phyloP scores from a whole-genome alignment of 2,329 filamentous ascomycete species.

The Chaetomiaceae sp. region DNA sequence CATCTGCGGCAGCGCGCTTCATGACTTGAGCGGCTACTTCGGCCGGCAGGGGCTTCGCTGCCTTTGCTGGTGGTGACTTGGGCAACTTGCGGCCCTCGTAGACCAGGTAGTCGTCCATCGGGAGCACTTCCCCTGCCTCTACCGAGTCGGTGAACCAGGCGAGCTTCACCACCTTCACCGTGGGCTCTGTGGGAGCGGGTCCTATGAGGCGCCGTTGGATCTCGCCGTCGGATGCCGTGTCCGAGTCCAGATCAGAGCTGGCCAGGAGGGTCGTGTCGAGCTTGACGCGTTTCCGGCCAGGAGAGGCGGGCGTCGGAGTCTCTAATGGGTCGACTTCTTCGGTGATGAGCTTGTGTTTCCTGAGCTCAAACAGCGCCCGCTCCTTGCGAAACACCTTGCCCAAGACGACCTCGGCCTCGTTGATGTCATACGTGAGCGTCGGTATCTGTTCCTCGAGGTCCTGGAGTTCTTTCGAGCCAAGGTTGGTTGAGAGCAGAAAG shows the following conservation, averaged over 20 bases:
- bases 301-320: slow-evolving; percentile 16
- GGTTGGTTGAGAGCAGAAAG: slow-evolving; percentile 68
- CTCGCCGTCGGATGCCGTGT: slow-evolving; percentile 28
- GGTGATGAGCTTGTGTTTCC: slow-evolving; percentile 59
- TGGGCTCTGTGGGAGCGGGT: slow-evolving; percentile 10
- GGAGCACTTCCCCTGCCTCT: slow-evolving; percentile 40
- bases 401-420: slow-evolving; percentile 69
- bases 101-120: slow-evolving; percentile 48
- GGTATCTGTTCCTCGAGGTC: slow-evolving; percentile 61
- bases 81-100: slow-evolving; percentile 45
- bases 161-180: slow-evolving; percentile 51
- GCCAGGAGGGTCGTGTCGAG: slow-evolving; percentile 9
- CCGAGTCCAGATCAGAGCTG: slow-evolving; percentile 25
- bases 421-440: slow-evolving; percentile 64
- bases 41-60: slow-evolving; percentile 9
- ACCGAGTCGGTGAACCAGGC: slow-evolving; percentile 56
- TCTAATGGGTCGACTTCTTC: slow-evolving; percentile 38
- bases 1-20: slow-evolving; percentile 30
- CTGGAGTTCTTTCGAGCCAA: slow-evolving; percentile 59
- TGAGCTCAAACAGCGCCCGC: slow-evolving; percentile 73
- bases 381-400: slow-evolving; percentile 66
- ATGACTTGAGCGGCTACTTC: slow-evolving; percentile 29
- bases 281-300: slow-evolving; percentile 32
- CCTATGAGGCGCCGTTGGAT: slow-evolving; percentile 14
- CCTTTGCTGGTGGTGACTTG: slow-evolving; percentile 9